phyloP scores from a whole-genome alignment of 495 filamentous ascomycete species.

The Thermochaetoides thermophila region DNA sequence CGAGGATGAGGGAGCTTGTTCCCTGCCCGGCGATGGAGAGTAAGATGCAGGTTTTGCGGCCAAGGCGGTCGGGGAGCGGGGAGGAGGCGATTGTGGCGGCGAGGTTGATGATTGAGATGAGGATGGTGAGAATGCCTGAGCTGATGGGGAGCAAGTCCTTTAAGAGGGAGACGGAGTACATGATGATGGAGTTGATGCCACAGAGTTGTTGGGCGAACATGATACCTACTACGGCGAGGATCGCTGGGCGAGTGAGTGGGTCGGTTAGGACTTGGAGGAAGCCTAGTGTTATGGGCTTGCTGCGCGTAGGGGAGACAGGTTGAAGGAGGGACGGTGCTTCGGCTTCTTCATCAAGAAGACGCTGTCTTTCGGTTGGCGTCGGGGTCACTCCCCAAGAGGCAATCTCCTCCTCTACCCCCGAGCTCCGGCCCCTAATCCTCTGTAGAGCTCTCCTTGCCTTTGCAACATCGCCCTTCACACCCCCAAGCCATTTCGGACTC shows the following conservation, averaged over 20 bases:
- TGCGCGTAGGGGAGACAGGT: slow-evolving; percentile 17
- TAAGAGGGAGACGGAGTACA: slow-evolving; percentile 90
- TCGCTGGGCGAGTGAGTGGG: slow-evolving; percentile 54
- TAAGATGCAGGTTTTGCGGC: slow-evolving; percentile 70
- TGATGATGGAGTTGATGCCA: slow-evolving; percentile 92
- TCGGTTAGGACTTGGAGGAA: slow-evolving; percentile 51
- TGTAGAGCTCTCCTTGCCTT: slow-evolving; percentile 53
- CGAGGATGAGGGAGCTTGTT: slow-evolving; percentile 54
- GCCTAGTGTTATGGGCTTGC: slow-evolving; percentile 39
- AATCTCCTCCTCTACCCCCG: slow-evolving; percentile 61
- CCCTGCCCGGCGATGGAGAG: slow-evolving; percentile 75
- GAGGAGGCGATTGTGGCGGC: slow-evolving; percentile 66
- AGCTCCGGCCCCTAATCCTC: slow-evolving; percentile 53
- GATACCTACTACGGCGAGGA: slow-evolving; percentile 72
- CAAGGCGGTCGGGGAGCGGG: slow-evolving; percentile 70
- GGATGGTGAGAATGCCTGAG: slow-evolving; percentile 66
- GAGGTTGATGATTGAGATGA: slow-evolving; percentile 76
- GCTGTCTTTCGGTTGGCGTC: slow-evolving; percentile 30
- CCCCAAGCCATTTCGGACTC: slow-evolving; percentile 70
- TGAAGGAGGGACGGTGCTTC: slow-evolving; percentile 20
- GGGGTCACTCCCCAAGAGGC: slow-evolving; percentile 40
- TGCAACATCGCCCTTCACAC: slow-evolving; percentile 42
- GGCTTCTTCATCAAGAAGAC: slow-evolving; percentile 24
- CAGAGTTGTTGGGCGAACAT: slow-evolving; percentile 89
- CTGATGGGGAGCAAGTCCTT: slow-evolving; percentile 59